These are phyloP conservation scores for Spathaspora arborariae DNA, from an alignment of 805 yeast genomes.

Conservation along the genomic window DNA sequence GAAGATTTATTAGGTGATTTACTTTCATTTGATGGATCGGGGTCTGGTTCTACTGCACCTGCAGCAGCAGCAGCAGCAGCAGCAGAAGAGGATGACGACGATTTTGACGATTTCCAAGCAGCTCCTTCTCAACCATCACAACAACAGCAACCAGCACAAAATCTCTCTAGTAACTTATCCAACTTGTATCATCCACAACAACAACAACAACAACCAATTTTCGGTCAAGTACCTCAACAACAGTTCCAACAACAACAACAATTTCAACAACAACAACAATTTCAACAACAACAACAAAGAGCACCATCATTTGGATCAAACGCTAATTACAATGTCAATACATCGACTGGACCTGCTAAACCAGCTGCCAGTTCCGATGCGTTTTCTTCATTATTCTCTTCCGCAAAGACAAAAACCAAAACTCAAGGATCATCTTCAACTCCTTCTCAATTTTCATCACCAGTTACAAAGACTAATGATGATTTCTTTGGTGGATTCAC, in stretches of 20 bases:
- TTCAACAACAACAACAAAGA: constrained; percentile 13
- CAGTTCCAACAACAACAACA: constrained; percentile 8
- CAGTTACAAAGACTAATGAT: constrained; percentile 13
- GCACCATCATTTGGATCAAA: constrained; percentile 7
- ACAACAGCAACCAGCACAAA: constrained; percentile 5
- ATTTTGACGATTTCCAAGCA: constrained; percentile 81
- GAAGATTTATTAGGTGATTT: constrained; percentile 49
- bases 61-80: constrained; percentile 13
- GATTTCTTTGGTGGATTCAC: constrained; percentile 32
- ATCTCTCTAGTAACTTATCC: constrained; percentile 12
- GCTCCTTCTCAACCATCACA: constrained; percentile 37
- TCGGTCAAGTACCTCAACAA: constrained; percentile 17
- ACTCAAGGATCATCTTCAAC: constrained; percentile 8
- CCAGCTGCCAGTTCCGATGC: constrained; percentile 53
- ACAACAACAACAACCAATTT: constrained; percentile 10
- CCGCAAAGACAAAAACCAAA: constrained; percentile 52
- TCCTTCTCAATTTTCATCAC: neutral
- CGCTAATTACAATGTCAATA: constrained; percentile 15
- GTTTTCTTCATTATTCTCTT: constrained; percentile 63
- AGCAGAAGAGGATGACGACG: constrained; percentile 52
- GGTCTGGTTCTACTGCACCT: constrained; percentile 18
- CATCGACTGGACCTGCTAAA: constrained; percentile 35
- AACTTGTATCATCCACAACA: constrained; percentile 20
- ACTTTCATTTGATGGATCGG: constrained; percentile 38
- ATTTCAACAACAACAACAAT: constrained; percentile 11